Evolutionary conservation across 306 rosid genomes (phyloP).

Genomic region (Nissolia schottii): DNA sequence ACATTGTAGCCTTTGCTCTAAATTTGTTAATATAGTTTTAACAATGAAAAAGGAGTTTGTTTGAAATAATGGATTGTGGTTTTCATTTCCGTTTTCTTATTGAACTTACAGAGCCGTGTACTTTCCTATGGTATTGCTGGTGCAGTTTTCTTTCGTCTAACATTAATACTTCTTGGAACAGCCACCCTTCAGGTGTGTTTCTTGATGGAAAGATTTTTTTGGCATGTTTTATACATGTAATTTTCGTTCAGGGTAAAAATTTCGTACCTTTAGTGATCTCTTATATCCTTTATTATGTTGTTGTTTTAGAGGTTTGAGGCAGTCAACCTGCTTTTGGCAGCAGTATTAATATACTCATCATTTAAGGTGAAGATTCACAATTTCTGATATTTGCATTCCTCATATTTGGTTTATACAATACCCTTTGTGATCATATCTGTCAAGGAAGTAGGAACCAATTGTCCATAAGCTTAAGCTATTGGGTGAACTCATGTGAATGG

Average conservation of each 20-base stretch:
- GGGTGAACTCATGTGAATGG: not conserved
- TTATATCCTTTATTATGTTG: conserved; percentile 23
- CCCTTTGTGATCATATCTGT: not conserved
- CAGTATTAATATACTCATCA: conserved; percentile 71
- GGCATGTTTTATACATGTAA: not conserved
- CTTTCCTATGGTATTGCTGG: conserved; percentile 95
- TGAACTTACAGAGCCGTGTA: conserved; percentile 66
- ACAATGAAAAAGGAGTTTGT: not conserved
- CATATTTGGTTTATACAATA: not conserved
- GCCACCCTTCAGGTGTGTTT: conserved; percentile 70
- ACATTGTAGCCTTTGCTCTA: not conserved
- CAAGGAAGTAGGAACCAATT: conserved; percentile 20
- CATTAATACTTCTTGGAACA: conserved; percentile 75
- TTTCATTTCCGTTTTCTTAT: conserved; percentile 17
- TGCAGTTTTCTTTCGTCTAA: conserved; percentile 74
- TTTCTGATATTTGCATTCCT: conserved; percentile 2
- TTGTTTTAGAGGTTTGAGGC: conserved; percentile 75
- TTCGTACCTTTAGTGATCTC: conserved; percentile 11
- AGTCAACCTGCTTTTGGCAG: conserved; percentile 83
- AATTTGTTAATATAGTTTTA: not conserved
- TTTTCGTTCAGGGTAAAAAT: not conserved
- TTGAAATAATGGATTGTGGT: not conserved
- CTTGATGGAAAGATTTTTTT: not conserved
- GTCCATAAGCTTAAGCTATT: not conserved
- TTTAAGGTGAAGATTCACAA: conserved; percentile 59